Base-by-base conservation (phyloP, 768 basidiomycete genomes). In the Rubroboletus satanas region DNA sequence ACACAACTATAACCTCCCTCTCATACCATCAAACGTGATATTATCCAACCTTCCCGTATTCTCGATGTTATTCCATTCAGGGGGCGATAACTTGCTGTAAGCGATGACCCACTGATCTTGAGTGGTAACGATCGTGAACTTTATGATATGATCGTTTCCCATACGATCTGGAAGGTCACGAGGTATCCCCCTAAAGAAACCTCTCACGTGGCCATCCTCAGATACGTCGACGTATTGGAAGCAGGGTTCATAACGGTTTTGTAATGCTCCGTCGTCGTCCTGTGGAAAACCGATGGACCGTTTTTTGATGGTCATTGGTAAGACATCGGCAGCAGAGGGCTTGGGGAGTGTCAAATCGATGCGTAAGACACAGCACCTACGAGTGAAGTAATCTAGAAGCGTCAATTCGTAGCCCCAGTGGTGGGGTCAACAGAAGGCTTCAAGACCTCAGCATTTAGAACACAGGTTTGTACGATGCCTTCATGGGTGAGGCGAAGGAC, bases 111-210 rank as follows among this genome's bases (percentile, higher is more conserved):
- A 52, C 7, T 10, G 41, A 23, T 49, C 51, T 29, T 45, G 58
- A 4, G 31, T 49, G 4, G 26, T 45, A n/a, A 58, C 56, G 11
- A 59, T 46, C 15, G 47, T 7, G 17, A 52, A 57, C n/a, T 52
- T 57, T 15, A 42, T 9, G 43, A 58, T 11, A 4, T 28, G 18
- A 21, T 47, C 23, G 5, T 15, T 26, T 3, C 5, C 17, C 15
- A 1, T 42, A 10, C 26, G 26, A 26, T 11, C 15, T 18, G 2
- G 9, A 12, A 4, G 7, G 0, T 23, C 5, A 7, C 2, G 23
- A 11, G n/a, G 11, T 15, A 10, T 23, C 12, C 4, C 3, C 33
- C 5, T 42, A 5, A 3, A 29, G 17, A 58, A 32, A 1, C 56
- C 51, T 28, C 56, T 49, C 5, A 49, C 31, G 4, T 42, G 12